phyloP scores from a whole-genome alignment of 208 protist genomes.

The Trypanosoma scelopori region DNA sequence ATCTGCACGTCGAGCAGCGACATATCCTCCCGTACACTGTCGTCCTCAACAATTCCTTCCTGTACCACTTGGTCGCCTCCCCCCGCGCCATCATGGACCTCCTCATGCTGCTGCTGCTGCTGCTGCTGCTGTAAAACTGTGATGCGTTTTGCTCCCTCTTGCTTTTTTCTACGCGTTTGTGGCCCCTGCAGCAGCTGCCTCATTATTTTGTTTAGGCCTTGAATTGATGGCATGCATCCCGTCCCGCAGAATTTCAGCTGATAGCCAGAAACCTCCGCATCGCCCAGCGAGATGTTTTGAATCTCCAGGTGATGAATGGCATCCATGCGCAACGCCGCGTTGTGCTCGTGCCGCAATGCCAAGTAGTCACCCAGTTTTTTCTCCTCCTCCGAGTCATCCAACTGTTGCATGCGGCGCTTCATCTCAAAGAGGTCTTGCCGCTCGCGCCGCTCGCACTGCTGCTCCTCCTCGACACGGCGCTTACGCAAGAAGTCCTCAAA shows the following conservation, averaged over 20 bases:
- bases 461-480: slow-evolving; percentile 53
- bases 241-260: slow-evolving; percentile 49
- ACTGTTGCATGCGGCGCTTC: slow-evolving; percentile 77
- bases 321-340: slow-evolving; percentile 66
- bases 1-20: slow-evolving; percentile 58
- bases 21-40: not conserved
- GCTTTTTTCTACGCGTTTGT: slow-evolving; percentile 18
- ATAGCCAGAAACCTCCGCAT: slow-evolving; percentile 51
- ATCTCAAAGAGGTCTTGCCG: slow-evolving; percentile 80
- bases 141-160: slow-evolving; percentile 8
- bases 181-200: slow-evolving; percentile 35
- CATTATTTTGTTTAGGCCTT: slow-evolving; percentile 38
- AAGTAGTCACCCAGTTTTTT: slow-evolving; percentile 46
- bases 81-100: not conserved
- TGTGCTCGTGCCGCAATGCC: slow-evolving; percentile 65
- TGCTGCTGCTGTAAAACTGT: not conserved
- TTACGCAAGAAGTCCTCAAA: slow-evolving; percentile 55
- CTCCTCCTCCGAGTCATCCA: slow-evolving; percentile 56
- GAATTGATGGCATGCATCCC: slow-evolving; percentile 21
- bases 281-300: slow-evolving; percentile 66
- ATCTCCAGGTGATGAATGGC: slow-evolving; percentile 64
- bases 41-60: not conserved
- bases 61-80: not conserved
- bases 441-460: slow-evolving; percentile 73
- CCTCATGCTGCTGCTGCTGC: slow-evolving; percentile 12